These are phyloP conservation scores for Cystoisospora suis DNA, from an alignment of 169 alveolate species.

Conservation along the genomic window DNA sequence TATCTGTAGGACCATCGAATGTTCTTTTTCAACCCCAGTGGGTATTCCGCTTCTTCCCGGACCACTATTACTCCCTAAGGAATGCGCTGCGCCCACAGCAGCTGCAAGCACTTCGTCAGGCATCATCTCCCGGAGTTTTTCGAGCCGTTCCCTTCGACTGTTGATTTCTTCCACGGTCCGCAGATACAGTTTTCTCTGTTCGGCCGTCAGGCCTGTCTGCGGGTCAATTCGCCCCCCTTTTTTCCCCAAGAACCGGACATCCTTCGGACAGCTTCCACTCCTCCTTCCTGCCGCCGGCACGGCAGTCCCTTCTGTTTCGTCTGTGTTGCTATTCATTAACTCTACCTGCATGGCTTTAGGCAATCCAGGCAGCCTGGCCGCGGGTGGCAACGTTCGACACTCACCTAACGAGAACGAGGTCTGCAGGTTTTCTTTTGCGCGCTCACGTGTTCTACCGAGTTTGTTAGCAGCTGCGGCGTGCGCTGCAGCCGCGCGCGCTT, in stretches of 20 bases:
- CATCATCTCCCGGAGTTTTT: not conserved
- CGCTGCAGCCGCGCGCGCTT: not conserved
- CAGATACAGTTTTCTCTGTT: not conserved
- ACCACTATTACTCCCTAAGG: not conserved
- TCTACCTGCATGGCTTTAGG: not conserved
- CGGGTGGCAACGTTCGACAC: not conserved
- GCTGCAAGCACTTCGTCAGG: conserved; percentile 32
- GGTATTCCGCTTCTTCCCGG: not conserved
- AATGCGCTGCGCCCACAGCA: not conserved
- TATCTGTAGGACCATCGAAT: not conserved
- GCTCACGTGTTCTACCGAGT: not conserved
- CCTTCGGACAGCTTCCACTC: too few species aligned
- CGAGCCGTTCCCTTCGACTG: not conserved
- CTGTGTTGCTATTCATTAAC: too few species aligned
- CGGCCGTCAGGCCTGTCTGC: not conserved
- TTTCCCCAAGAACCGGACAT: not conserved
- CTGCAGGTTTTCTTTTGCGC: not conserved
- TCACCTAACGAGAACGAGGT: not conserved
- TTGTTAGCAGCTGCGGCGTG: not conserved
- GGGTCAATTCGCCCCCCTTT: not conserved
- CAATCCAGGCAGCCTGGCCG: not conserved
- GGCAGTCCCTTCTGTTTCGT: too few species aligned
- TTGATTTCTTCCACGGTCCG: not conserved
- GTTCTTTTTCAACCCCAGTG: not conserved
- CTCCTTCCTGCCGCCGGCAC: too few species aligned